Percentiles rank a stretch among this genome's conserved stretches.
phyloP scores from a whole-genome alignment of 768 basidiomycete species.

The Paxillus ammoniavirescens region DNA sequence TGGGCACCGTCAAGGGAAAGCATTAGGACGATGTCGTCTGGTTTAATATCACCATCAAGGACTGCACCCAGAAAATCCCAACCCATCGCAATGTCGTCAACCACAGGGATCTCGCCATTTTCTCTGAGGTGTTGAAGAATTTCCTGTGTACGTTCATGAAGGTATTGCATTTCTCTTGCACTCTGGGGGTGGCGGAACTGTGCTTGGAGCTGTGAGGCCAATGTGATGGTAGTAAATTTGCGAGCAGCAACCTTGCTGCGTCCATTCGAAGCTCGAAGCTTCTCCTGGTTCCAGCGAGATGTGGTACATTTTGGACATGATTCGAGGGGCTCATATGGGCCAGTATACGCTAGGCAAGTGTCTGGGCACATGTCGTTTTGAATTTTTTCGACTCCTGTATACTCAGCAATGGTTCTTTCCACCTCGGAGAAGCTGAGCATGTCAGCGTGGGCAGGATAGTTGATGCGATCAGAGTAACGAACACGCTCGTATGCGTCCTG shows the following conservation, averaged over 20 bases:
- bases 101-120: background rate
- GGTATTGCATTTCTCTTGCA: background rate
- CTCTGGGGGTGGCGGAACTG: constrained; percentile 19
- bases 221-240: constrained; percentile 11
- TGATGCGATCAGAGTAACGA: too few species aligned
- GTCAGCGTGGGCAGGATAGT: too few species aligned
- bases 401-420: background rate
- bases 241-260: constrained; percentile 2
- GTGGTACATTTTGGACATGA: constrained; percentile 29
- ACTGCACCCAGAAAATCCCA: constrained; percentile 9
- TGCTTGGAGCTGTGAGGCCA: constrained; percentile 39
- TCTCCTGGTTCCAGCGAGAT: constrained; percentile 4
- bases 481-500: too few species aligned
- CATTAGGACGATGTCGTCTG: constrained; percentile 12
- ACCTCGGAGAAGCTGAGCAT: background rate
- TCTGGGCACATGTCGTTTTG: constrained; percentile 28
- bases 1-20: constrained; percentile 29
- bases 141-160: background rate
- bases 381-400: constrained; percentile 4
- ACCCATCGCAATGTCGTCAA: constrained; percentile 6
- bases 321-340: too few species aligned
- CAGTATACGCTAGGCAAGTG: constrained; percentile 5
- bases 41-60: constrained; percentile 3
- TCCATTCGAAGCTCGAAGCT: background rate
- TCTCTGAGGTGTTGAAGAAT: background rate